These are phyloP conservation scores for Iris macrosiphon DNA, from an alignment of 106 monocot species.

Conservation along the genomic window DNA sequence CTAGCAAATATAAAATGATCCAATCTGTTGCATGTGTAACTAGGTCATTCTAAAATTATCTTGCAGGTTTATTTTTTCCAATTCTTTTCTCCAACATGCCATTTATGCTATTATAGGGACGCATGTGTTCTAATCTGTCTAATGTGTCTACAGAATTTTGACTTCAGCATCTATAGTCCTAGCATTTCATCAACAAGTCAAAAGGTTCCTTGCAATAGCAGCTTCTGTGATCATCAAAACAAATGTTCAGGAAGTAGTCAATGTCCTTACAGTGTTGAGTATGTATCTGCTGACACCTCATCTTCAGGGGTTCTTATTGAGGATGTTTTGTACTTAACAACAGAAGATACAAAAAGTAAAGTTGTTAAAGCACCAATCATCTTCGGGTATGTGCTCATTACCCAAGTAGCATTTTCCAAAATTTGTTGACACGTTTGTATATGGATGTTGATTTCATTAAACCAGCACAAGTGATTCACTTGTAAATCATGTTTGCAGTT, in stretches of 20 bases:
- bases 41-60: too few relatives aligned
- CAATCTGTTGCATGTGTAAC: too few relatives aligned
- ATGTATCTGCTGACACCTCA: slow-evolving; percentile 77
- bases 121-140: slow-evolving; percentile 8
- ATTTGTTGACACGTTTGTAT: too few relatives aligned
- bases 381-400: slow-evolving; percentile 55
- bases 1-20: too few relatives aligned
- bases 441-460: too few relatives aligned
- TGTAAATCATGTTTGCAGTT: too few relatives aligned
- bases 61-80: not conserved
- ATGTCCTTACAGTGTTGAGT: slow-evolving; percentile 68
- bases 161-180: slow-evolving; percentile 64
- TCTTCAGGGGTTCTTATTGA: slow-evolving; percentile 73
- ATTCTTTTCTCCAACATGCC: not conserved
- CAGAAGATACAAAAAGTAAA: slow-evolving; percentile 40
- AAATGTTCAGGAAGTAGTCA: slow-evolving; percentile 32
- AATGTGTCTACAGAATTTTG: slow-evolving; percentile 40
- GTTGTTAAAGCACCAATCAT: slow-evolving; percentile 50
- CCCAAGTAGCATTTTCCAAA: not conserved
- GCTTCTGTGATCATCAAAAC: slow-evolving; percentile 41
- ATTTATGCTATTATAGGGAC: not conserved
- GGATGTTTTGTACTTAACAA: slow-evolving; percentile 77
- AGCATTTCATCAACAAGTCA: slow-evolving; percentile 63
- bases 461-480: too few relatives aligned
- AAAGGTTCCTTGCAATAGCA: slow-evolving; percentile 57